These are phyloP conservation scores for Fusarium neocosmosporiellum DNA, from an alignment of 2,329 filamentous ascomycete genomes.

Conservation along the genomic window DNA sequence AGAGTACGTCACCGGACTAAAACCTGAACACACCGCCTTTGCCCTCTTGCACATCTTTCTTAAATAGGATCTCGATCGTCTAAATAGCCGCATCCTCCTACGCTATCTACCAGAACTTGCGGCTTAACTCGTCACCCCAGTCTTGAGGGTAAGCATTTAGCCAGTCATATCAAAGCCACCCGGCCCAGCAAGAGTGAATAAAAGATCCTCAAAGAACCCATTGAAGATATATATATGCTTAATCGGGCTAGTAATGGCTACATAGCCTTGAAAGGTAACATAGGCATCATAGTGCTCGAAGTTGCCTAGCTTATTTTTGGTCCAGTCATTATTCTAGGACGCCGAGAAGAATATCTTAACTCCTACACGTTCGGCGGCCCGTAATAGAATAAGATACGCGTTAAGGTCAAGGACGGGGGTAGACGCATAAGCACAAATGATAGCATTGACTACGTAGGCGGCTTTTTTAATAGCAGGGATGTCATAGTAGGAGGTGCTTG, in stretches of 20 bases:
- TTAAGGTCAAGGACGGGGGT: conserved; percentile 5
- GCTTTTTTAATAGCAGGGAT: background rate
- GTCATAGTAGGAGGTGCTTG: background rate
- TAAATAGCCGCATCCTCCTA: conserved; percentile 1
- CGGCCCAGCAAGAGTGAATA: background rate
- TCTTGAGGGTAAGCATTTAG: background rate
- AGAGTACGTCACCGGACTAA: background rate
- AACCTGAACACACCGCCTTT: background rate
- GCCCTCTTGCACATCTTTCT: background rate
- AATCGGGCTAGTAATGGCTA: background rate
- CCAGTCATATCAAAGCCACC: background rate
- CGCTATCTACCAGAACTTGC: background rate
- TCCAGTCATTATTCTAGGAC: conserved; percentile 10
- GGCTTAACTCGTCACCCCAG: background rate
- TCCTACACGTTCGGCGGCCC: conserved; percentile 12
- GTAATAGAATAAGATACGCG: conserved; percentile 1
- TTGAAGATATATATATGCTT: background rate
- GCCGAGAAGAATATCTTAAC: conserved; percentile 10
- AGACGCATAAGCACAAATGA: background rate
- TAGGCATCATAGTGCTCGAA: conserved; percentile 6
- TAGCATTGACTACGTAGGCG: background rate
- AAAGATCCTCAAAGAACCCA: background rate
- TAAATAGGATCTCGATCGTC: conserved; percentile 1
- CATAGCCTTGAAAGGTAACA: conserved; percentile 8
- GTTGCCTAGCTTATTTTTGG: conserved; percentile 1